Evolutionary conservation across 176 grass and related monocot genomes (phyloP).

Genomic region (Sorghum bicolor): DNA sequence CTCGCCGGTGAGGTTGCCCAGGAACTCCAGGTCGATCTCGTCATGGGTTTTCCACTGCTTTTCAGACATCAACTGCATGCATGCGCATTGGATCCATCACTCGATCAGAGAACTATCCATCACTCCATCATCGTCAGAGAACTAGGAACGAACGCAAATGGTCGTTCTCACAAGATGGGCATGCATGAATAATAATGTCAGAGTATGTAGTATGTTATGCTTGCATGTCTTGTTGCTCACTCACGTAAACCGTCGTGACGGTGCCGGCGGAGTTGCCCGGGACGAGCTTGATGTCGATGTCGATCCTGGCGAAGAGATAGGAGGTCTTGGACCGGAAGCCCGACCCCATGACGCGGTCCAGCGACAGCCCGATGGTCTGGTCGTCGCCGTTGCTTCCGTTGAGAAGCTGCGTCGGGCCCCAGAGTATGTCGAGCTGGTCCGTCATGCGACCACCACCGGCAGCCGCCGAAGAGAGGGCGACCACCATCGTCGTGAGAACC

Average conservation of each 20-base stretch:
- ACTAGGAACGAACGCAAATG: not conserved
- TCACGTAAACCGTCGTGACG: constrained; percentile 68
- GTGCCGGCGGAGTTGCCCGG: constrained; percentile 66
- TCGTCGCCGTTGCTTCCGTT: constrained; percentile 15
- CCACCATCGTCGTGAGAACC: constrained; percentile 21
- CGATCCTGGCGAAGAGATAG: constrained; percentile 50
- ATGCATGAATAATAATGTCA: not conserved
- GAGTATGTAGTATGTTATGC: not conserved
- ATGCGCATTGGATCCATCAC: not conserved
- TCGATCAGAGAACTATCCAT: not conserved
- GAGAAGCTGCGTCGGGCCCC: constrained; percentile 34
- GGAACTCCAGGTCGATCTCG: constrained; percentile 77
- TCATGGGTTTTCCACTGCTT: constrained; percentile 49
- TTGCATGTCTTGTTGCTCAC: not conserved
- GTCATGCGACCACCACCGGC: not conserved
- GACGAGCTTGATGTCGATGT: constrained; percentile 74
- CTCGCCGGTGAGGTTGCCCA: constrained; percentile 58
- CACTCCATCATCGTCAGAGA: too few species aligned
- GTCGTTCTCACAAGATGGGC: not conserved
- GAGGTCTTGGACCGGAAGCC: constrained; percentile 49
- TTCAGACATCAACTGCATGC: constrained; percentile 42
- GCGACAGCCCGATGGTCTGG: constrained; percentile 29
- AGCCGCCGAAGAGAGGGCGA: not conserved
- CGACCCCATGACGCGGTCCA: constrained; percentile 40
- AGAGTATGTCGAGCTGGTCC: constrained; percentile 35